Evolutionary conservation across 2,329 filamentous ascomycete species (phyloP).

Genomic region (Pseudodiploospora longispora): DNA sequence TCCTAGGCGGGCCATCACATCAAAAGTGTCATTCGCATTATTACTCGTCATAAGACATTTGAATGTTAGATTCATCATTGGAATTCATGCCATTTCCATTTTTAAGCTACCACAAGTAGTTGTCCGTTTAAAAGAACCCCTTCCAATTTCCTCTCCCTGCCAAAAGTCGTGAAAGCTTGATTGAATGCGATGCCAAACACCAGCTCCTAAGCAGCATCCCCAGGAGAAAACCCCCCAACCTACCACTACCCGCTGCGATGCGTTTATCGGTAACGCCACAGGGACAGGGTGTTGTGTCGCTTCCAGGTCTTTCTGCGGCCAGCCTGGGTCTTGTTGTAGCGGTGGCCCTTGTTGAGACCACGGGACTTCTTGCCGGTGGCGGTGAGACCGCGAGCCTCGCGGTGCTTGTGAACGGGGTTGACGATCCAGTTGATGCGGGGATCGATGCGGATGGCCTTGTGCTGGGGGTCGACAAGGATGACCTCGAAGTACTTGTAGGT

Average conservation of each 20-base stretch:
- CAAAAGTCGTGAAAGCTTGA: background rate
- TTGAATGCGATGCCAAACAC: background rate
- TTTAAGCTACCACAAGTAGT: constrained; percentile 13
- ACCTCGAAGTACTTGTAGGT: constrained; percentile 99
- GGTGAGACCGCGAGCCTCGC: constrained; percentile 93
- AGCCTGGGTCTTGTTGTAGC: constrained; percentile 96
- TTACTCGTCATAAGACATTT: no score
- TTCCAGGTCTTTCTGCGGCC: constrained; percentile 99
- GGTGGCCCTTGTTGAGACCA: constrained; percentile 98
- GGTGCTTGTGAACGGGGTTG: constrained; percentile 99
- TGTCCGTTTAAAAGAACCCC: no score
- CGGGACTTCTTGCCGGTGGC: constrained; percentile 99
- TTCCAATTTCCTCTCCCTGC: no score
- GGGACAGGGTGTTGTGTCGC: constrained; percentile 97
- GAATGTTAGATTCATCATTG: background rate
- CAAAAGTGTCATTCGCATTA: no score
- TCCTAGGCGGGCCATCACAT: no score
- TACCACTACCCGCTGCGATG: constrained; percentile 8
- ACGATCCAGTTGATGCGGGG: constrained; percentile 99
- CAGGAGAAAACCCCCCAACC: background rate
- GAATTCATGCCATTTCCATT: constrained; percentile 21
- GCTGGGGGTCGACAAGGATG: constrained; percentile 98
- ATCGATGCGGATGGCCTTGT: constrained; percentile 99
- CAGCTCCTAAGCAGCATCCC: constrained; percentile 1
- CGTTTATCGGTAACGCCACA: constrained; percentile 91